Evolutionary conservation across 495 filamentous ascomycete species (phyloP), one percentile per base, ranked within the genome.

Genomic region (Daldinia decipiens): DNA sequence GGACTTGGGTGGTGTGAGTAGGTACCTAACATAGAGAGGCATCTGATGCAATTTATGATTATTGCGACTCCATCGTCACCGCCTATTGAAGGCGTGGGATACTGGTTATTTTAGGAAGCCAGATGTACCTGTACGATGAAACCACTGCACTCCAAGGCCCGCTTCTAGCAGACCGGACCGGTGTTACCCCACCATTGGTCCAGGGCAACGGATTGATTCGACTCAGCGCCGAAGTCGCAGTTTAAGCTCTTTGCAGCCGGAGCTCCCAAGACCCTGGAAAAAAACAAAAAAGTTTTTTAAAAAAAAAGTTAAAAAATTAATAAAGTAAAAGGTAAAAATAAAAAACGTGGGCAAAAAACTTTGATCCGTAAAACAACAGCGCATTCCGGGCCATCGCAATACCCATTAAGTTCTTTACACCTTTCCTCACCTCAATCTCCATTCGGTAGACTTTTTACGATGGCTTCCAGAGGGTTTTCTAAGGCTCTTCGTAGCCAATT

Each of bases 401-500:
- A 53, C 51, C 59, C 67, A 69, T 76, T 68, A 65, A 53, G 21
- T 63, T 57, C 47, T 64, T 57, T 74, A 59, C 59, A 31, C 53
- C 67, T 73, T 68, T 71, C 68, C 68, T 74, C 17, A 40, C 62
- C 51, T 57, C 59, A 62, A 79, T 78, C 78, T 65, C 76, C 81
- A 74, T 78, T 76, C 74, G 69, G 56, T 26, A 11, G 60, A 45
- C 59, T 57, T 39, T 51, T 80, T 81, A 89, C 80, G 85, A 99
- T 98, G 95, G 91, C 94, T 82, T 92, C 93, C 55, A 88, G 90
- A 84, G 88, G 85, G 80, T 88, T 95, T 79, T 90, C 87, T 79
- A 91, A 91, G 87, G 92, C 91, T 81, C 85, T 95, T 79, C 92
- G 92, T 82, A 82, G 84, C 74, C 87, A 87, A 77, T 81, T 93